Conservation (phyloP, 352 stramenopile genomes). For the Globisporangium spinosum region DNA sequence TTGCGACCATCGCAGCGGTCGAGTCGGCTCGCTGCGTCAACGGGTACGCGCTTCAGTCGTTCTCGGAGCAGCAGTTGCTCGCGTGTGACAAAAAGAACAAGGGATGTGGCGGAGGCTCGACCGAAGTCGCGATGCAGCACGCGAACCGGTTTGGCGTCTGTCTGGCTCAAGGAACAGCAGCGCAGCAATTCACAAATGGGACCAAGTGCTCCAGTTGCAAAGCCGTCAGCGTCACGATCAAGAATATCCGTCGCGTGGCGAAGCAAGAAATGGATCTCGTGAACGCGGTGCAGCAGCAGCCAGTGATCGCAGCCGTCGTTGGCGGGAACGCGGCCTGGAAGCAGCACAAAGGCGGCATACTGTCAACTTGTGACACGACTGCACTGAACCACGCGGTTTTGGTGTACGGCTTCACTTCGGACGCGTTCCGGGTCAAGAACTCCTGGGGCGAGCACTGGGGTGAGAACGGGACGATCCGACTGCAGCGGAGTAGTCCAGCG, state of each 20-base stretch:
- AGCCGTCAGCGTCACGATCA: slow-evolving; percentile 20
- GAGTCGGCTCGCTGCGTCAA: slow-evolving; percentile 88
- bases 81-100: slow-evolving; percentile 83
- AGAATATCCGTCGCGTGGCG: slow-evolving; percentile 42
- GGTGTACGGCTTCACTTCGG: slow-evolving; percentile 91
- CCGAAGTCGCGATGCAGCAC: slow-evolving; percentile 90
- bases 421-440: slow-evolving; percentile 94
- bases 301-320: slow-evolving; percentile 91
- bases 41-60: slow-evolving; percentile 51
- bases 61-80: slow-evolving; percentile 92
- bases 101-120: slow-evolving; percentile 87
- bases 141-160: slow-evolving; percentile 82
- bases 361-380: slow-evolving; percentile 65
- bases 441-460: slow-evolving; percentile 93
- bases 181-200: slow-evolving; percentile 9
- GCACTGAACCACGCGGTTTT: slow-evolving; percentile 96
- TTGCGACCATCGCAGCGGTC: slow-evolving; percentile 87
- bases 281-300: slow-evolving; percentile 85
- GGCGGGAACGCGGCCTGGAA: slow-evolving; percentile 93
- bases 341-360: slow-evolving; percentile 92
- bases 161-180: slow-evolving; percentile 55
- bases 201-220: slow-evolving; percentile 17
- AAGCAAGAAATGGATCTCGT: slow-evolving; percentile 65
- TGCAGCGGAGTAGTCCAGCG: slow-evolving; percentile 24
- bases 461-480: slow-evolving; percentile 90